These are phyloP conservation scores for Aphanomyces astaci DNA, from an alignment of 352 stramenopile species.

Conservation along the genomic window DNA sequence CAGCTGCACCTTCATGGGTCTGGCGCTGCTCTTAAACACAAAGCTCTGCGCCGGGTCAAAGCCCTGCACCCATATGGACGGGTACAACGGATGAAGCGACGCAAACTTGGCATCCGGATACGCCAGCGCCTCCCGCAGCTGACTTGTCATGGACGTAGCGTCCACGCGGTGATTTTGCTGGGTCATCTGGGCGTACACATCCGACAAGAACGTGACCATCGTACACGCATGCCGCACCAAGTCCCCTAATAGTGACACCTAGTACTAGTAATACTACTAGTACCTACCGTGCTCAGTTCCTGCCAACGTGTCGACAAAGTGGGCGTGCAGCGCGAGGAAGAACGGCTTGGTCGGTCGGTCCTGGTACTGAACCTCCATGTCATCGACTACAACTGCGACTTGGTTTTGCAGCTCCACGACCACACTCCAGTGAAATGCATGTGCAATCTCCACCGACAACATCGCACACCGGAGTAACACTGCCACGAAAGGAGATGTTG, in stretches of 20 bases:
- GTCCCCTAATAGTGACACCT: not conserved
- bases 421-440: conserved; percentile 28
- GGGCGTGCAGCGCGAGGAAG: not conserved
- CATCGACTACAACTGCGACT: not conserved
- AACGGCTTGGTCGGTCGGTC: not conserved
- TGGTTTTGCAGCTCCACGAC: conserved; percentile 22
- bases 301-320: not conserved
- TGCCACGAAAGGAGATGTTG: conserved; percentile 24
- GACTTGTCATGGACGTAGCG: not conserved
- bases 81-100: conserved; percentile 1
- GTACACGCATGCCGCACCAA: not conserved
- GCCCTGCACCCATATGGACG: not conserved
- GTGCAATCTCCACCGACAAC: conserved; percentile 13
- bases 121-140: not conserved
- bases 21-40: conserved; percentile 1
- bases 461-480: not conserved
- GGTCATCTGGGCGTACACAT: not conserved
- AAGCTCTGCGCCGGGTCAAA: not conserved
- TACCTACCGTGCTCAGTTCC: not conserved
- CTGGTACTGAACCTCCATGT: conserved; percentile 21
- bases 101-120: not conserved
- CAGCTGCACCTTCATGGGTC: conserved; percentile 14
- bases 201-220: not conserved
- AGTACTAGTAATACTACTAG: not conserved
- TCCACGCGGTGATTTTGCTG: not conserved